A percentile compares a stretch with the other conserved stretches of the same genome.
These are phyloP conservation scores for Fusarium irregulare DNA, from an alignment of 2,329 filamentous ascomycete genomes.

Conservation along the genomic window DNA sequence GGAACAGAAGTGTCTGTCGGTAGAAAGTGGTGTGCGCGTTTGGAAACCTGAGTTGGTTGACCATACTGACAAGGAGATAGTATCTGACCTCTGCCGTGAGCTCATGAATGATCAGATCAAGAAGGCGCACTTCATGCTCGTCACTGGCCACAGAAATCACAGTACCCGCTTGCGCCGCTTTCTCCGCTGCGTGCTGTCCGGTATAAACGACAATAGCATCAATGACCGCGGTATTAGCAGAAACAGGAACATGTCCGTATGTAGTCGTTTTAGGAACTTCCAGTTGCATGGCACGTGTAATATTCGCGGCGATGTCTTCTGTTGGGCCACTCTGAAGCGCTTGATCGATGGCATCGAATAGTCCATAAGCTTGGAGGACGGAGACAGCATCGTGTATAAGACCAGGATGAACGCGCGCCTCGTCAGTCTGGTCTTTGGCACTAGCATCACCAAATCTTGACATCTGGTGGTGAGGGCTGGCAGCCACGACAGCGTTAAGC, in stretches of 20 bases:
- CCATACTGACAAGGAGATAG: slow-evolving; percentile 83
- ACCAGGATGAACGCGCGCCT: slow-evolving; percentile 74
- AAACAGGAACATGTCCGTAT: slow-evolving; percentile 74
- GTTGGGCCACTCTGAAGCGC: slow-evolving; percentile 70
- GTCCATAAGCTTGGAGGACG: slow-evolving; percentile 65
- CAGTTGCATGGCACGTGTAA: slow-evolving; percentile 78
- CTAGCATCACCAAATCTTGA: slow-evolving; percentile 78
- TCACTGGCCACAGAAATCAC: slow-evolving; percentile 60
- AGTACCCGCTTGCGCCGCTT: slow-evolving; percentile 68
- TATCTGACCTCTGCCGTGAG: slow-evolving; percentile 83
- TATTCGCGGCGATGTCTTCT: slow-evolving; percentile 79
- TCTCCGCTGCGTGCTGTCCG: slow-evolving; percentile 75
- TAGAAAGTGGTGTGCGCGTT: slow-evolving; percentile 94
- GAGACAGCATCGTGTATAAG: slow-evolving; percentile 71
- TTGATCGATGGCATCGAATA: slow-evolving; percentile 70
- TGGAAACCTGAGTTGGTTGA: slow-evolving; percentile 91
- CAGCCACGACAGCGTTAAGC: slow-evolving; percentile 87
- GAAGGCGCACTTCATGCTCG: slow-evolving; percentile 71
- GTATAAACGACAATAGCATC: slow-evolving; percentile 88
- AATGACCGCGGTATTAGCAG: slow-evolving; percentile 76
- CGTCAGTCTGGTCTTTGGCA: slow-evolving; percentile 80
- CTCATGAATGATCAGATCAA: slow-evolving; percentile 81
- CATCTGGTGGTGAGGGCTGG: slow-evolving; percentile 75
- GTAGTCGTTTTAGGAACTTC: slow-evolving; percentile 68
- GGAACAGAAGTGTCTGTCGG: slow-evolving; percentile 82